Percentiles rank a stretch among this genome's conserved stretches.
Evolutionary conservation across 2,329 filamentous ascomycete genomes (phyloP).

Genomic region (Trichoderma asperellum): DNA sequence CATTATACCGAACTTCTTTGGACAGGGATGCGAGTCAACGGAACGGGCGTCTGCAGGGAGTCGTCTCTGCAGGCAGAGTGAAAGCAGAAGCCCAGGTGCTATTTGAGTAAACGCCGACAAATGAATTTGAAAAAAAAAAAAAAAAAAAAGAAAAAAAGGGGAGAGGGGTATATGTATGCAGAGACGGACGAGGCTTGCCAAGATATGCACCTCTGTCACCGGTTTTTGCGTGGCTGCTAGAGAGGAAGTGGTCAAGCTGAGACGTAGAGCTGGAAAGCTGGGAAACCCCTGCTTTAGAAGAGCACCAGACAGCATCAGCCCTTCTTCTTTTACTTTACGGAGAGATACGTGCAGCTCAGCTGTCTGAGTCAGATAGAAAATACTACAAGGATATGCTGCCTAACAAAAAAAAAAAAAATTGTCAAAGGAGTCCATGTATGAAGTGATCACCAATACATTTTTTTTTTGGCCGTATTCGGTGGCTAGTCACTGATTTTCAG

Average conservation of each 20-base stretch:
- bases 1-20: conserved; percentile 25
- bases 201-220: background rate
- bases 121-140: background rate
- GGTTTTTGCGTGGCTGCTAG: background rate
- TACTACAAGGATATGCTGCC: background rate
- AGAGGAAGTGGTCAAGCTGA: background rate
- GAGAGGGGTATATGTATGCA: background rate
- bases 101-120: background rate
- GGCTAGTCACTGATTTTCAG: background rate
- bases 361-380: no score
- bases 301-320: no score
- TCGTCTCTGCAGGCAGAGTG: conserved; percentile 1
- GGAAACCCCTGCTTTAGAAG: background rate
- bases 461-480: background rate
- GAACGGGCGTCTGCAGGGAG: conserved; percentile 27
- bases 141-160: background rate
- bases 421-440: background rate
- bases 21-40: conserved; percentile 20
- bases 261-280: background rate
- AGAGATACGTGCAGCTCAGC: no score
- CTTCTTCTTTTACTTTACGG: no score
- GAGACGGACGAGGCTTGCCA: conserved; percentile 13
- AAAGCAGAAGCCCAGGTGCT: background rate
- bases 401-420: background rate
- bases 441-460: background rate